These are phyloP conservation scores for Backusella liffmaniae DNA, from an alignment of 192 early-diverging fungal species.

Conservation along the genomic window DNA sequence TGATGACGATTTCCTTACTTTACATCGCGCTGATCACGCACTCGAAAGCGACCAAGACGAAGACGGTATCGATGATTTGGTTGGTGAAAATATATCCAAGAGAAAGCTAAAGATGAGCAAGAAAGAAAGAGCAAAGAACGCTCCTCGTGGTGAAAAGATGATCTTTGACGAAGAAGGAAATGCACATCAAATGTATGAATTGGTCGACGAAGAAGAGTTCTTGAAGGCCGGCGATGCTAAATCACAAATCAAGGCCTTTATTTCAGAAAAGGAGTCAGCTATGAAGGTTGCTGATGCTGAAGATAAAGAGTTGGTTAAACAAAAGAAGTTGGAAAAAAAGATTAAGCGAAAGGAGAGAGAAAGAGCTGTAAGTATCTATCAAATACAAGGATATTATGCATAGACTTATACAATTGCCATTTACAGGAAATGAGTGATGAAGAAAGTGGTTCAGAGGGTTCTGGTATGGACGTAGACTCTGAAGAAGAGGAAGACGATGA, in stretches of 20 bases:
- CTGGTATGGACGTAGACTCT: slow-evolving; percentile 21
- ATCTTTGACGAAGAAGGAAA: slow-evolving; percentile 96
- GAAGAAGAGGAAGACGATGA: slow-evolving; percentile 53
- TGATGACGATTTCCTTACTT: slow-evolving; percentile 78
- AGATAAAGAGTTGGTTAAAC: slow-evolving; percentile 71
- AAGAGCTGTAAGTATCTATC: slow-evolving; percentile 38
- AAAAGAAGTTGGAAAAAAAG: slow-evolving; percentile 70
- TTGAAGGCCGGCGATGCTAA: slow-evolving; percentile 67
- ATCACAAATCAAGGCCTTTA: slow-evolving; percentile 63
- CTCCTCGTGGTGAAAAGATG: slow-evolving; percentile 68
- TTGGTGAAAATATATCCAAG: slow-evolving; percentile 38
- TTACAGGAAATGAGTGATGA: slow-evolving; percentile 22
- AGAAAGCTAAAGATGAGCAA: slow-evolving; percentile 52
- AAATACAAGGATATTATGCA: not conserved
- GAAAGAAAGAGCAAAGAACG: slow-evolving; percentile 74
- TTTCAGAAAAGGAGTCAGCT: slow-evolving; percentile 60
- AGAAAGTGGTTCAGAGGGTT: slow-evolving; percentile 27
- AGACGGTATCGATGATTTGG: slow-evolving; percentile 26
- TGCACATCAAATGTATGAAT: slow-evolving; percentile 69
- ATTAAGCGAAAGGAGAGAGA: slow-evolving; percentile 64
- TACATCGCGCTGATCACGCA: slow-evolving; percentile 82
- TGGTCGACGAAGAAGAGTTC: slow-evolving; percentile 83
- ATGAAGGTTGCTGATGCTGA: slow-evolving; percentile 78
- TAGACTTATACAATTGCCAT: not conserved
- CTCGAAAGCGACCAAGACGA: slow-evolving; percentile 52